Evolutionary conservation across 2,329 filamentous ascomycete species (phyloP).

Genomic region (Paracamarosporium sp.): DNA sequence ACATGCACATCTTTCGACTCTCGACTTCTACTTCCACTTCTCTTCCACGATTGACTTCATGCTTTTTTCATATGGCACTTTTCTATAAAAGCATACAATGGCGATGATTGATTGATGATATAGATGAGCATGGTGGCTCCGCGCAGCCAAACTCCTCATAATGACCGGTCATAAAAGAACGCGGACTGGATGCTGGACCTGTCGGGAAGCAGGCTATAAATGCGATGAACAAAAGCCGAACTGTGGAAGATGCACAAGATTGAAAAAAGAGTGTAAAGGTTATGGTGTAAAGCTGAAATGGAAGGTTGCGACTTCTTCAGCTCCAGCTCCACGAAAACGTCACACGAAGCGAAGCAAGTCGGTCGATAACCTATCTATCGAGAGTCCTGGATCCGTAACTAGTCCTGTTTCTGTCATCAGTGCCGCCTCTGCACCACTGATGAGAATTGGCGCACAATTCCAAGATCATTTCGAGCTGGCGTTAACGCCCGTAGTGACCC

Average conservation of each 20-base stretch:
- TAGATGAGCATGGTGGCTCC: not conserved
- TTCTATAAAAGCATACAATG: not conserved
- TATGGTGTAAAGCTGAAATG: conserved; percentile 39
- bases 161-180: conserved; percentile 30
- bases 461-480: not conserved
- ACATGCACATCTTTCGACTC: not conserved
- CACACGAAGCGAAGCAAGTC: conserved; percentile 22
- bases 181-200: conserved; percentile 41
- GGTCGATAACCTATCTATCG: conserved; percentile 2
- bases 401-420: conserved; percentile 25
- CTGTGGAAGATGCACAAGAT: conserved; percentile 32
- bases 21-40: not conserved
- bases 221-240: conserved; percentile 40
- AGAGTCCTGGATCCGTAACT: not conserved
- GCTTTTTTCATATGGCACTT: not conserved
- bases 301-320: conserved; percentile 19
- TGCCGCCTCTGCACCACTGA: conserved; percentile 18
- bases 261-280: conserved; percentile 39
- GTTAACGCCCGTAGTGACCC: not conserved
- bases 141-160: not conserved
- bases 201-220: conserved; percentile 40
- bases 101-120: not conserved
- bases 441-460: conserved; percentile 1
- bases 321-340: conserved; percentile 18
- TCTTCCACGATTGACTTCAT: not conserved